Base-by-base conservation (phyloP, 1,284 basidiomycete genomes). In the Athelia psychrophila region DNA sequence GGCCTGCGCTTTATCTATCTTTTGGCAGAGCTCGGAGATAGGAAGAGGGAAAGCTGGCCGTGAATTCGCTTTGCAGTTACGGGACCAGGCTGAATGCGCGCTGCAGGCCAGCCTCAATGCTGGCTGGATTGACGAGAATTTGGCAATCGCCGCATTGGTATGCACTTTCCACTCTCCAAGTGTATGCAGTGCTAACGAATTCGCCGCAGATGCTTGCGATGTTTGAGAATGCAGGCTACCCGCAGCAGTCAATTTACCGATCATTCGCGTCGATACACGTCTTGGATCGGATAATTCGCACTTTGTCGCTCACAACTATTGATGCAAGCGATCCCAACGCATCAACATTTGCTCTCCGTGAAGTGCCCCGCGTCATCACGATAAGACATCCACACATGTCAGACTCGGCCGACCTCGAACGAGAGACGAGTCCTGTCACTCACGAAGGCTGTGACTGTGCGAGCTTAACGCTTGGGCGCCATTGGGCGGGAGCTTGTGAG, bases 101-200 rank as follows among this genome's bases (percentile, higher is more conserved):
- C 65, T 91, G 54, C 84, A 91, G 51, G 83, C 83, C 19, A 88
- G 86, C 59, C 66, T 87, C 54, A 84, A 79, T 60, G 78, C 82
- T 38, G 76, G 80, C 24, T 85, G 84, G 80, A 74, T 91, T 20
- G 85, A 91, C 57, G 81, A 84, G 57, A 80, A 76, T 22, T 73
- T 90, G 9, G 85, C 82, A 16, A 82, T 89, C 64, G 84, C 86
- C 30, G 84, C 85, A 54, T 90, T 83, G 85, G 88, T 89, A 65
- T 61, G 78, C 66, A 16, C 13, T 6, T 44, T 32, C 4, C 40
- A 44, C 5, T 30, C 13, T 42, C 6, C 6, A n/a, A 18, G n/a
- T 6, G 5, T 16, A 13, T 6, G 20, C 38, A 42, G 6, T 15
- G 2, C 24, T 50, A 33, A 27, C 5, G 30, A 30, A 30, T 6